These are phyloP conservation scores for Cryptosporidium sp. DNA, from an alignment of 169 alveolate genomes.

Conservation along the genomic window DNA sequence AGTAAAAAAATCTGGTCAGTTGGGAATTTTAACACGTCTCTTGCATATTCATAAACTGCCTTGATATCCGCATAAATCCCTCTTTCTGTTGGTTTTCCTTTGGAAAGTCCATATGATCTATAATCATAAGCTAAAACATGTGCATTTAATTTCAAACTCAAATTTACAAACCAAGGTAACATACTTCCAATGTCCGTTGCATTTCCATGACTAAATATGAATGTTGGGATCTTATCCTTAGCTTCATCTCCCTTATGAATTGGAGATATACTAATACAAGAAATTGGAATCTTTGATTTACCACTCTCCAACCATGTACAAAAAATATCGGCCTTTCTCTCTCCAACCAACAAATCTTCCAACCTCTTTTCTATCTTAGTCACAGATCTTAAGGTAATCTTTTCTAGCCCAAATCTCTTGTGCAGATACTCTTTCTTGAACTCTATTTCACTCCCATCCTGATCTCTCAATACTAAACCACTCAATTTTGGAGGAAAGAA, in stretches of 20 bases:
- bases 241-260: neutral
- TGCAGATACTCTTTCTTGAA: constrained; percentile 17
- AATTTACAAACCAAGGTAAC: constrained; percentile 38
- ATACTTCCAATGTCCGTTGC: constrained; percentile 63
- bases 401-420: constrained; percentile 45
- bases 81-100: constrained; percentile 63
- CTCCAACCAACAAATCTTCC: constrained; percentile 38
- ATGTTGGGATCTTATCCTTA: neutral
- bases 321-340: constrained; percentile 34
- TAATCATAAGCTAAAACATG: constrained; percentile 71
- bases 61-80: constrained; percentile 61
- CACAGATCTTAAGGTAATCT: constrained; percentile 32
- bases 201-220: constrained; percentile 68
- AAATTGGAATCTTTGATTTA: constrained; percentile 62
- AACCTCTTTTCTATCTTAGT: constrained; percentile 32
- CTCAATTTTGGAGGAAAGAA: constrained; percentile 64
- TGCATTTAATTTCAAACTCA: constrained; percentile 33
- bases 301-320: constrained; percentile 68
- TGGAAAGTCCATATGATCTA: constrained; percentile 66
- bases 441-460: constrained; percentile 11
- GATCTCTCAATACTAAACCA: constrained; percentile 32
- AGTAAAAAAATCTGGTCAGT: constrained; percentile 31
- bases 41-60: constrained; percentile 65
- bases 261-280: constrained; percentile 49
- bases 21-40: constrained; percentile 23